Evolutionary conservation across 805 yeast species (phyloP).

Genomic region (Ogataea nonfermentans): DNA sequence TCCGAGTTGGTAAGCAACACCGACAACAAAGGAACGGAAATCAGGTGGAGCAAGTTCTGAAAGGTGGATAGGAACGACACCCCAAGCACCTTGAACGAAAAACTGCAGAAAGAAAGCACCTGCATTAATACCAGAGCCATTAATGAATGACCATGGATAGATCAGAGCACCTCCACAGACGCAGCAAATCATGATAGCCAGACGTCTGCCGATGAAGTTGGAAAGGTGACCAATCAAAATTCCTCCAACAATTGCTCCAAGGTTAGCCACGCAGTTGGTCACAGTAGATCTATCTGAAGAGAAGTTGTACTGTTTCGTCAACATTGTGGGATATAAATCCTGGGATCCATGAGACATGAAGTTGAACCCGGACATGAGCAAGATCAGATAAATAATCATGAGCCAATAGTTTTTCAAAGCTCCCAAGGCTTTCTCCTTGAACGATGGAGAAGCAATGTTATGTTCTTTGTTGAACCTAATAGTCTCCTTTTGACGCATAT

Average conservation of each 20-base stretch:
- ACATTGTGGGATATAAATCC: constrained; percentile 58
- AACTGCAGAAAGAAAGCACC: constrained; percentile 62
- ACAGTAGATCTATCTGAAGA: constrained; percentile 48
- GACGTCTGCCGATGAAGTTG: constrained; percentile 54
- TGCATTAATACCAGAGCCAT: constrained; percentile 47
- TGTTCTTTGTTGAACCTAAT: constrained; percentile 32
- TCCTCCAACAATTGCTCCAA: constrained; percentile 61
- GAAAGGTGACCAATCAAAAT: constrained; percentile 53
- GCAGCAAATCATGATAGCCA: constrained; percentile 51
- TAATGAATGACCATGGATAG: constrained; percentile 60
- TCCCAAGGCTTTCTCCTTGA: constrained; percentile 33
- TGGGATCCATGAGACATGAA: constrained; percentile 64
- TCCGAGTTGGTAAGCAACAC: constrained; percentile 66
- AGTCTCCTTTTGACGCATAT: constrained; percentile 40
- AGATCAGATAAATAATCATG: constrained; percentile 51
- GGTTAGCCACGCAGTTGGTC: constrained; percentile 54
- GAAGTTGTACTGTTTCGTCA: constrained; percentile 45
- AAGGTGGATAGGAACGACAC: constrained; percentile 61
- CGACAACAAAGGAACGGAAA: constrained; percentile 60
- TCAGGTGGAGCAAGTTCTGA: constrained; percentile 62
- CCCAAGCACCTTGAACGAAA: constrained; percentile 71
- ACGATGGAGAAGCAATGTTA: constrained; percentile 33
- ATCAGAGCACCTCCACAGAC: constrained; percentile 57
- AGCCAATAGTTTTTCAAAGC: constrained; percentile 55
- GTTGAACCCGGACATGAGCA: constrained; percentile 63